Base-by-base conservation (phyloP, 225 moss, liverwort and hornwort species). In the Lunularia cruciata region DNA sequence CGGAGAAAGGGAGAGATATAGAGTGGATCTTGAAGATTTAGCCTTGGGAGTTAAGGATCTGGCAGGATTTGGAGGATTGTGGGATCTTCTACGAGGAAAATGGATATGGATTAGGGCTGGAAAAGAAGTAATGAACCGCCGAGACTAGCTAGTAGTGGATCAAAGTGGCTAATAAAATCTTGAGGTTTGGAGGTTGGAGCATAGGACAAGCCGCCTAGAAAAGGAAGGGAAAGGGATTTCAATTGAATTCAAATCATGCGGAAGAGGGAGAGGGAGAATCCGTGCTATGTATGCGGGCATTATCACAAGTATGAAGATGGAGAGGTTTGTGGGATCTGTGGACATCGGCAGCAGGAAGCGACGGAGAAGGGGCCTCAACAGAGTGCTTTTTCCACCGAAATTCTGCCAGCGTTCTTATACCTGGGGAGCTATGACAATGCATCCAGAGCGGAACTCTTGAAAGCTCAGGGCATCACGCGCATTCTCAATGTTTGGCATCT, bases 191-290 rank as follows among this genome's bases (percentile, higher is more conserved):
- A 40, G 10, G 8, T 40, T 22, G n/a, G 22, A 14, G 39, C 3
- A 18, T 12, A 25, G 39, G 68, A 57, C 48, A 10, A 43, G 43
- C 40, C 22, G 25, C 35, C 47, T 43, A 32, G 59, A 32, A 46
- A 55, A 48, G 28, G 1, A 26, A 60, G 33, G 13, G 71, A 43
- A 39, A 26, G 14, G 57, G 58, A 77, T 62, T 68, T 20, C 2
- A 54, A 49, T 16, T 42, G 63, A 73, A 70, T 60, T 48, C 35
- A 70, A 78, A 72, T 47, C 77, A 98, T 98, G 98, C 87, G 90
- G 93, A 98, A 98, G 80, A 90, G 98, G 40, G 98, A 98, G 85
- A 76, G 98, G 77, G 98, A 98, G 77, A 98, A 98, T 88, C 98
- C 98, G 34, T 98, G 98, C 63, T 89, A 89, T 78, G 98, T 98